Evolutionary conservation across 108 stramenopile genomes (phyloP).

Genomic region (Aurantiochytrium sp.): DNA sequence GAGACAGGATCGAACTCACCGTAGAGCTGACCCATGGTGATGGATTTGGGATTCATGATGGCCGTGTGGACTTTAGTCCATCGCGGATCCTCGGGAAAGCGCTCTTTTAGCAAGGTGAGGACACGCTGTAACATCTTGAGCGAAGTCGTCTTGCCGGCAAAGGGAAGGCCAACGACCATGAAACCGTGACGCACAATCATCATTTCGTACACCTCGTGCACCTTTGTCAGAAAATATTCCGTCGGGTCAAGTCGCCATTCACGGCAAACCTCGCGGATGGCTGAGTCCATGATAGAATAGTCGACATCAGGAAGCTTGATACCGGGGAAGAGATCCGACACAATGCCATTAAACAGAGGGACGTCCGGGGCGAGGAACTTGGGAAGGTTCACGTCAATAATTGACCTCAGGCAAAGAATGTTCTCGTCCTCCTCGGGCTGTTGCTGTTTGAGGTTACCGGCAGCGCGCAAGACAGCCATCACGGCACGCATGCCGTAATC

Average conservation of each 20-base stretch:
- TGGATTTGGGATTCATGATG: constrained; percentile 57
- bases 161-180: constrained; percentile 56
- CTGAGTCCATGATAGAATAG: constrained; percentile 34
- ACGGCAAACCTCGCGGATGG: constrained; percentile 36
- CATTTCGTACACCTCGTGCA: constrained; percentile 58
- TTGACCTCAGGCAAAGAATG: constrained; percentile 50
- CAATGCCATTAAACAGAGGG: constrained; percentile 56
- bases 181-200: constrained; percentile 56
- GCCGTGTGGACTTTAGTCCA: constrained; percentile 54
- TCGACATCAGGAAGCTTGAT: constrained; percentile 49
- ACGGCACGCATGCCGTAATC: constrained; percentile 70
- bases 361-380: constrained; percentile 57
- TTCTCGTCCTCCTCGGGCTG: constrained; percentile 40
- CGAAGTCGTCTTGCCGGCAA: constrained; percentile 54
- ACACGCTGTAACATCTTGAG: constrained; percentile 49
- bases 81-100: constrained; percentile 39
- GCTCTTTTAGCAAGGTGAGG: constrained; percentile 28
- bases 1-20: constrained; percentile 54
- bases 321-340: constrained; percentile 58
- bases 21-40: constrained; percentile 61
- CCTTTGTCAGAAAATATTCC: constrained; percentile 39
- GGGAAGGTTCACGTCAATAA: constrained; percentile 57
- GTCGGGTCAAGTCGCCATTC: constrained; percentile 29
- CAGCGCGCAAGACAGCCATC: constrained; percentile 63
- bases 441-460: constrained; percentile 57